Percentiles rank a stretch among this genome's conserved stretches.
phyloP scores from a whole-genome alignment of 2,329 filamentous ascomycete species.

The Trichoderma simmonsii region DNA sequence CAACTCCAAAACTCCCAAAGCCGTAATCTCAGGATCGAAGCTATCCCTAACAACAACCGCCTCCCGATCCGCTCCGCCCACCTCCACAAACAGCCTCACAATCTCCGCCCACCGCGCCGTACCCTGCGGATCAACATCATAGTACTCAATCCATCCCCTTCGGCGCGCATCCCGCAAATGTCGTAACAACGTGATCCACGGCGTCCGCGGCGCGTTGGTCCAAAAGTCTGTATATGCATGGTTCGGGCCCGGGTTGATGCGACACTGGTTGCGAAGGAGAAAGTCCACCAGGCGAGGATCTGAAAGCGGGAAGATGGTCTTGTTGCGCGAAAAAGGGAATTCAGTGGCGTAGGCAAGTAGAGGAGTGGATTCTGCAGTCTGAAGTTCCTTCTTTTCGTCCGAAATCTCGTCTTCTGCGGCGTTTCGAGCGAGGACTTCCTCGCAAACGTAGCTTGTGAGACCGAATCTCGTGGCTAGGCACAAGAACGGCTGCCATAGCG shows the following conservation, averaged over 20 bases:
- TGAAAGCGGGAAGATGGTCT: slow-evolving; percentile 35
- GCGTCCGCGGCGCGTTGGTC: slow-evolving; percentile 24
- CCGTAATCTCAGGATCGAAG: slow-evolving; percentile 32
- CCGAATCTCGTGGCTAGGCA: slow-evolving; percentile 35
- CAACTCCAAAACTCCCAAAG: slow-evolving; percentile 28
- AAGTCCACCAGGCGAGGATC: slow-evolving; percentile 27
- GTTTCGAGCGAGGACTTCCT: slow-evolving; percentile 22
- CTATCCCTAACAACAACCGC: slow-evolving; percentile 28
- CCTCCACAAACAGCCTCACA: slow-evolving; percentile 27
- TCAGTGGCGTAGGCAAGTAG: slow-evolving; percentile 34
- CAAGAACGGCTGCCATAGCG: slow-evolving; percentile 32
- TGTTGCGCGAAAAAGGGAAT: slow-evolving; percentile 34
- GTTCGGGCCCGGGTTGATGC: slow-evolving; percentile 22
- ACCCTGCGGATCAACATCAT: slow-evolving; percentile 28
- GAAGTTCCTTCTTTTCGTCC: neutral
- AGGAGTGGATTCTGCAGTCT: slow-evolving; percentile 25
- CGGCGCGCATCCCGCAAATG: slow-evolving; percentile 32
- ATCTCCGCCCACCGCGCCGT: slow-evolving; percentile 31
- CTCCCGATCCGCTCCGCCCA: slow-evolving; percentile 27
- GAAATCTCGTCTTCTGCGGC: neutral
- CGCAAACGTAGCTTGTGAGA: slow-evolving; percentile 27
- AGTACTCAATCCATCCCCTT: slow-evolving; percentile 31
- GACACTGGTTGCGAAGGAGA: slow-evolving; percentile 24
- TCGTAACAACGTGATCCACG: slow-evolving; percentile 32
- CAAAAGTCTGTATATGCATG: slow-evolving; percentile 26